Evolutionary conservation across 768 basidiomycete species (phyloP).

Genomic region (Termitomyces sp.): DNA sequence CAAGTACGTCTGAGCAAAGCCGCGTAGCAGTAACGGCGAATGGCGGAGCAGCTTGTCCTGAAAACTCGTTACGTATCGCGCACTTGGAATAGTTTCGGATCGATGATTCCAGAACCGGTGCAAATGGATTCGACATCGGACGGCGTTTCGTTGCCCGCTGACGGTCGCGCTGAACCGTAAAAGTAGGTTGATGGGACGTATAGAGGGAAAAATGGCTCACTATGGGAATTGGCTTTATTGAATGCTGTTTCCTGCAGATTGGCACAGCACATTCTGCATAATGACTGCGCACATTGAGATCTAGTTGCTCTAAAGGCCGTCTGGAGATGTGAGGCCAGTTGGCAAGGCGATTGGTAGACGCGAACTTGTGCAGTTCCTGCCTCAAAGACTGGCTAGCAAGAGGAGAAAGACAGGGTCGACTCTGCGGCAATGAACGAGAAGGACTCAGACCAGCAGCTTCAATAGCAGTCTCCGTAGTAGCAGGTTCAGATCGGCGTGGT

Average conservation of each 20-base stretch:
- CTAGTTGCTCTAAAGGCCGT: conserved; percentile 10
- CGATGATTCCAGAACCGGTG: neutral
- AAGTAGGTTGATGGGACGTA: neutral
- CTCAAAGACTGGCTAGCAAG: conserved; percentile 29
- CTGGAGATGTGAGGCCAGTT: conserved; percentile 13
- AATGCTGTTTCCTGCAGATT: neutral
- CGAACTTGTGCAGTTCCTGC: conserved; percentile 18
- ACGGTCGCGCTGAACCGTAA: neutral
- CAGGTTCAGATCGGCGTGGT: neutral
- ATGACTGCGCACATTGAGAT: conserved; percentile 11
- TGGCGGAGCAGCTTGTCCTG: neutral
- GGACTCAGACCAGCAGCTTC: conserved; percentile 1
- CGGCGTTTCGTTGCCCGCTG: conserved; percentile 2
- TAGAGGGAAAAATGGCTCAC: neutral
- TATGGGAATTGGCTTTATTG: neutral
- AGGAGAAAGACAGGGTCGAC: conserved; percentile 22
- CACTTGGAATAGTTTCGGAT: neutral
- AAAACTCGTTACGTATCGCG: neutral
- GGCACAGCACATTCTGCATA: neutral
- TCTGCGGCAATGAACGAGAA: conserved; percentile 22
- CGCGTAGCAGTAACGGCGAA: neutral
- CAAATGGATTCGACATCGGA: conserved; percentile 2
- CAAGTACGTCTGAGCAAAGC: conserved; percentile 3
- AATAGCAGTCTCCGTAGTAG: neutral
- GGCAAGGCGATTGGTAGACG: conserved; percentile 9